A percentile compares a stretch with the other conserved stretches of the same genome.
Conservation (phyloP, 1,139 yeast genomes). For the Nakaseomyces delphensis region DNA sequence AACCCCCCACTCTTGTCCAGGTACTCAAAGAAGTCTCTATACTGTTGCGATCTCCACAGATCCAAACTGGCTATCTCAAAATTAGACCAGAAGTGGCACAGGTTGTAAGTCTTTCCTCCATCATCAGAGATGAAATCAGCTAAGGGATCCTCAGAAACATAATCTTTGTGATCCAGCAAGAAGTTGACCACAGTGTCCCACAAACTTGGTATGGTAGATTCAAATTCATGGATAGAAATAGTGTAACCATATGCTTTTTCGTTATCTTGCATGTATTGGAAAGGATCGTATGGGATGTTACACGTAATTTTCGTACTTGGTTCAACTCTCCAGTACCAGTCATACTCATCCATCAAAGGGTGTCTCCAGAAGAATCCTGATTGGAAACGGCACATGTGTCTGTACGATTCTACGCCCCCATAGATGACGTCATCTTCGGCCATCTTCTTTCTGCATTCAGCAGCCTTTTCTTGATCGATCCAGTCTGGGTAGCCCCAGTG, state of each 20-base stretch:
- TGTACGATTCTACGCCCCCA: constrained; percentile 56
- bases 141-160: constrained; percentile 55
- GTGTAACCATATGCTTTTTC: constrained; percentile 69
- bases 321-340: constrained; percentile 94
- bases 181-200: constrained; percentile 73
- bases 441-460: constrained; percentile 44
- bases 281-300: constrained; percentile 73
- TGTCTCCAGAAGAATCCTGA: constrained; percentile 87
- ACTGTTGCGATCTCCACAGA: constrained; percentile 69
- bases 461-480: constrained; percentile 54
- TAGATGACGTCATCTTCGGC: constrained; percentile 43
- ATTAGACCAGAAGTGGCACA: constrained; percentile 85
- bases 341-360: constrained; percentile 58
- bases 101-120: constrained; percentile 56
- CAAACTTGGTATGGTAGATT: constrained; percentile 65
- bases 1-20: constrained; percentile 78
- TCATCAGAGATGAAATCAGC: constrained; percentile 65
- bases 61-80: constrained; percentile 70
- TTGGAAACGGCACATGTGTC: constrained; percentile 90
- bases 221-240: constrained; percentile 75
- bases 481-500: constrained; percentile 52
- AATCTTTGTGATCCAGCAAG: constrained; percentile 54
- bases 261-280: constrained; percentile 74
- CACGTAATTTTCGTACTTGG: constrained; percentile 72
- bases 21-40: constrained; percentile 55